Conservation (phyloP, 108 stramenopile genomes). For the Craspedostauros australis region DNA sequence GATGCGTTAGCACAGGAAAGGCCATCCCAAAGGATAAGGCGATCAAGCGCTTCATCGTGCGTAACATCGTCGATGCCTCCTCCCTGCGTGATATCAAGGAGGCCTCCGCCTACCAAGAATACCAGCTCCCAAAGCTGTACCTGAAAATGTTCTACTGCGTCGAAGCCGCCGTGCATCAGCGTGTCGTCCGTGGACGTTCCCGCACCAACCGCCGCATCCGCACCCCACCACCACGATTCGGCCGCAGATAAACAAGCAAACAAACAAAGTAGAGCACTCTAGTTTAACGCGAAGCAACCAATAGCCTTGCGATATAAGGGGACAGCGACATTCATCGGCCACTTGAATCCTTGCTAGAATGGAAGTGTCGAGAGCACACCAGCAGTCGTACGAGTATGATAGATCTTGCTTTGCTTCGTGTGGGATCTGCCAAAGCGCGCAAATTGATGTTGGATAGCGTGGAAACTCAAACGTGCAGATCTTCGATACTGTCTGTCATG, state of each 20-base stretch:
- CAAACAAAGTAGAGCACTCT: neutral
- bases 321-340: no score
- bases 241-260: constrained; percentile 17
- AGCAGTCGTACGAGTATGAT: no score
- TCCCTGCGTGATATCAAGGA: constrained; percentile 98
- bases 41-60: constrained; percentile 99
- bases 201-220: constrained; percentile 87
- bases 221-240: constrained; percentile 83
- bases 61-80: constrained; percentile 99
- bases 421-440: no score
- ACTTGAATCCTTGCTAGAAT: no score
- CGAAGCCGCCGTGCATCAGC: constrained; percentile 99
- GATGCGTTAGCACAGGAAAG: constrained; percentile 97
- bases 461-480: no score
- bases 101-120: constrained; percentile 98
- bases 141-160: constrained; percentile 99
- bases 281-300: no score
- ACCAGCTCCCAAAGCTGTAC: constrained; percentile 99
- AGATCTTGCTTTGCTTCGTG: no score
- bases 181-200: constrained; percentile 98
- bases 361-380: no score
- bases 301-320: no score
- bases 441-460: no score
- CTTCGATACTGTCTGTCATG: no score
- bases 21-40: constrained; percentile 99